Conservation (phyloP, 768 basidiomycete genomes). For the Rhodotorula taiwanensis region DNA sequence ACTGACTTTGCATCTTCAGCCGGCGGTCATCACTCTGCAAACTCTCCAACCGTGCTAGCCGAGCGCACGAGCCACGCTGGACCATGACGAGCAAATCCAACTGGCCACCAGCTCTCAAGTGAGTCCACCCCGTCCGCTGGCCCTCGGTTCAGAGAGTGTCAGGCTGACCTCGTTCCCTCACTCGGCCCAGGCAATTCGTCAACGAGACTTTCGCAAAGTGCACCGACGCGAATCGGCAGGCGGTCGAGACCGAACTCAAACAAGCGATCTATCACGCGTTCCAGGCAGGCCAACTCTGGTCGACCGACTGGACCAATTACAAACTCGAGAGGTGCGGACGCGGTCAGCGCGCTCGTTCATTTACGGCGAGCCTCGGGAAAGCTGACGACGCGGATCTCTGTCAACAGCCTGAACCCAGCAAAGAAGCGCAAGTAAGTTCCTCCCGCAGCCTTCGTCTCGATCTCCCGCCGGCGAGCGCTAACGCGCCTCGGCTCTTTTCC, state of each 20-base stretch:
- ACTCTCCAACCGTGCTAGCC: too few species aligned
- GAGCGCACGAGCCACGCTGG: too few species aligned
- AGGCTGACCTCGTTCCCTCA: too few species aligned
- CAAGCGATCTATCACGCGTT: slow-evolving; percentile 93
- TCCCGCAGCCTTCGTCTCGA: not conserved
- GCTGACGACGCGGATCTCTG: not conserved
- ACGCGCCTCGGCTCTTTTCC: not conserved
- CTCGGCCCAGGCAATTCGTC: slow-evolving; percentile 74
- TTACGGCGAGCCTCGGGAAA: not conserved
- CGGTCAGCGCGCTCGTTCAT: too few species aligned
- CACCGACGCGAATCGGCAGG: slow-evolving; percentile 73
- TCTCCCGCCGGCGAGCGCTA: not conserved
- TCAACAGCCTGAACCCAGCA: slow-evolving; percentile 9
- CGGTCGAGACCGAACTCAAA: slow-evolving; percentile 90
- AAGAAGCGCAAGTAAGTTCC: slow-evolving; percentile 40
- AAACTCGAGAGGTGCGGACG: slow-evolving; percentile 81
- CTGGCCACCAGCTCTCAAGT: slow-evolving; percentile 43
- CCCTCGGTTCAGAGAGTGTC: not conserved
- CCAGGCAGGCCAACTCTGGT: slow-evolving; percentile 71
- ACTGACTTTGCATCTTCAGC: too few species aligned
- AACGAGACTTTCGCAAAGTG: slow-evolving; percentile 87
- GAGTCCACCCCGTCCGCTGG: not conserved
- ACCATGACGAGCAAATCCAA: slow-evolving; percentile 11
- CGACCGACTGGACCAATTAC: slow-evolving; percentile 86
- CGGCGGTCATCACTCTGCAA: too few species aligned